Evolutionary conservation across 163 green algal genomes (phyloP).

Genomic region (Scenedesmus sp.): DNA sequence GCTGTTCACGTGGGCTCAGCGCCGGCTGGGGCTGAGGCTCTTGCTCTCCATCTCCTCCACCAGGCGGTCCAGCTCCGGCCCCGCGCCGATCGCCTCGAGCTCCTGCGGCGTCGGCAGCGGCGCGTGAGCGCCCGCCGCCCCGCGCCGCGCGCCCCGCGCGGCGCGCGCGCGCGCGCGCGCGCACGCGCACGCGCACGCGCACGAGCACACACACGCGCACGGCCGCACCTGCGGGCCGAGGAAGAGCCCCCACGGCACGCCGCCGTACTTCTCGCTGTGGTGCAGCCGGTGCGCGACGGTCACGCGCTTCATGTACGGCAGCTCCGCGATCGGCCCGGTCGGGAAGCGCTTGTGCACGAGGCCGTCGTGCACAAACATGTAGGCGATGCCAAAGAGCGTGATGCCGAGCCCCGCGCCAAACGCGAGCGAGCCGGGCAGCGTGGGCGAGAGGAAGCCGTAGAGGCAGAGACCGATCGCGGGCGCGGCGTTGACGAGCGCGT

Average conservation of each 20-base stretch:
- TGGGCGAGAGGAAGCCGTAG: conserved; percentile 92
- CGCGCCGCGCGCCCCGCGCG: background rate
- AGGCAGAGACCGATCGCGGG: conserved; percentile 89
- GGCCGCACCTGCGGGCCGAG: conserved; percentile 87
- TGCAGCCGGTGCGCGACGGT: conserved; percentile 94
- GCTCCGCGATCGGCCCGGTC: conserved; percentile 82
- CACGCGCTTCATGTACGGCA: conserved; percentile 90
- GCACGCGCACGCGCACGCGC: too few species aligned
- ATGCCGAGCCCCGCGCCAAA: conserved; percentile 95
- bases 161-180: background rate
- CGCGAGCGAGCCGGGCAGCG: conserved; percentile 76
- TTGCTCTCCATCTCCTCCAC: conserved; percentile 58
- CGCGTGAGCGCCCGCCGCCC: too few species aligned
- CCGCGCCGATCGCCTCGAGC: conserved; percentile 73
- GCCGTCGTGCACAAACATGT: conserved; percentile 99
- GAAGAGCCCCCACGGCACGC: conserved; percentile 96
- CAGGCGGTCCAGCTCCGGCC: conserved; percentile 77
- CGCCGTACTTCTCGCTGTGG: conserved; percentile 93
- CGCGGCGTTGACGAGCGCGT: conserved; percentile 92
- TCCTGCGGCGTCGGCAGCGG: conserved; percentile 68
- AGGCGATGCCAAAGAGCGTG: conserved; percentile 95
- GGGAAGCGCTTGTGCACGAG: conserved; percentile 87
- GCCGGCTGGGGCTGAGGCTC: conserved; percentile 29
- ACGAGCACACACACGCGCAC: too few species aligned
- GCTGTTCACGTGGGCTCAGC: too few species aligned